These are phyloP conservation scores for Alternaria sp. DNA, from an alignment of 2,329 filamentous ascomycete species.

Conservation along the genomic window DNA sequence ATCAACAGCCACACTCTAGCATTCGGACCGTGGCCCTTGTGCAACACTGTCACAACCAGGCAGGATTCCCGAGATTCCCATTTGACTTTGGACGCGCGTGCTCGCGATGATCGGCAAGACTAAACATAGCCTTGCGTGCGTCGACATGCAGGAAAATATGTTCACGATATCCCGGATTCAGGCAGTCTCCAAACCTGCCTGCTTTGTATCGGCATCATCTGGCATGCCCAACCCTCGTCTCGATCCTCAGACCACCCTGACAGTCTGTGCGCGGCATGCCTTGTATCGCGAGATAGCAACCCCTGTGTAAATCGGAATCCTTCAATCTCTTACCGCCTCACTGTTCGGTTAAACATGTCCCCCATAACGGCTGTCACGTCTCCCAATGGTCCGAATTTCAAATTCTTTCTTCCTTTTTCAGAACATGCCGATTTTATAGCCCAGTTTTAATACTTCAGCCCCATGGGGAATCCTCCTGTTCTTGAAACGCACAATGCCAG, in stretches of 20 bases:
- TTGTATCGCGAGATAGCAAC: slow-evolving; percentile 9
- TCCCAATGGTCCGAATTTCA: slow-evolving; percentile 7
- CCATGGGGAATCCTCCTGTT: slow-evolving; percentile 17
- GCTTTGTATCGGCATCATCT: slow-evolving; percentile 10
- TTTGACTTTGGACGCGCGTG: slow-evolving; percentile 2
- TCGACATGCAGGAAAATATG: neutral
- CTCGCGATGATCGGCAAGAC: neutral
- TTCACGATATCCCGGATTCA: neutral
- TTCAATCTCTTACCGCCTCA: slow-evolving; percentile 19
- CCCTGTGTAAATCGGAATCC: slow-evolving; percentile 11
- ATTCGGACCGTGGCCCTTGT: neutral
- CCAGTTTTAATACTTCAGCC: slow-evolving; percentile 3
- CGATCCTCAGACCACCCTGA: slow-evolving; percentile 7
- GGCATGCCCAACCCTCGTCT: slow-evolving; percentile 8
- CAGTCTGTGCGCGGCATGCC: slow-evolving; percentile 9
- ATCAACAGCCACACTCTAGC: slow-evolving; percentile 1
- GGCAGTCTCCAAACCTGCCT: neutral
- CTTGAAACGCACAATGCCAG: slow-evolving; percentile 5
- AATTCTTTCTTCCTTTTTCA: slow-evolving; percentile 4
- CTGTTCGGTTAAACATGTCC: slow-evolving; percentile 4
- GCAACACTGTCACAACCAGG: slow-evolving; percentile 2
- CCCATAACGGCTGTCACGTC: slow-evolving; percentile 12
- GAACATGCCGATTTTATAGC: slow-evolving; percentile 5
- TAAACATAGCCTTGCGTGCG: neutral
- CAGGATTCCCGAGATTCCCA: slow-evolving; percentile 6